Evolutionary conservation across 2,329 filamentous ascomycete species (phyloP), one percentile per base, ranked within the genome.

Genomic region (Ramichloridium luteum): DNA sequence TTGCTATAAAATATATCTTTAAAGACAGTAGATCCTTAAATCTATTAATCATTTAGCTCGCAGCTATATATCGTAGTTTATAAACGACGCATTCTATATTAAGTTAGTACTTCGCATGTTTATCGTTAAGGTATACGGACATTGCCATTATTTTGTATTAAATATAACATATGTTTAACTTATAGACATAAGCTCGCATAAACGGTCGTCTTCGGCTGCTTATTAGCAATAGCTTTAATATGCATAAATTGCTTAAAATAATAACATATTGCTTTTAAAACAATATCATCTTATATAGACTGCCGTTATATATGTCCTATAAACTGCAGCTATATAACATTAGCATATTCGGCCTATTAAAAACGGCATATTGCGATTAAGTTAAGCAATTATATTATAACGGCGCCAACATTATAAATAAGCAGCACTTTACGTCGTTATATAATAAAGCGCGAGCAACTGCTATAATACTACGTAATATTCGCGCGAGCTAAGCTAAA

Each of bases 141-240:
- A 51, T 45, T 4, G 45, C 47, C n/a, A 52, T 58, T 18, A 57
- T 47, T 38, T 42, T 58, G 8, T 32, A 57, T 28, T 60, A 43
- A 52, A 31, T 58, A 11, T 50, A 45, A 35, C 41, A 36, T 28
- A 37, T 59, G 11, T 58, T 58, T 43, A 40, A 59, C 39, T 49
- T 48, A n/a, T 18, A 53, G 35, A 59, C 53, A 4, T 49, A 44
- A 45, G 40, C 28, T 30, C 38, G 36, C 31, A 53, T 50, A 32
- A 41, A 53, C 14, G 18, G 41, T 6, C 53, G 45, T 33, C 55
- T 45, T 37, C 49, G 54, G 1, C 34, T 58, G 3, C 40, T 58
- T 11, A 56, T 58, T n/a, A 51, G 34, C 20, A 45, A 61, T 35
- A 43, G 56, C 25, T 57, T 60, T 28, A 45, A 41, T 8, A 54